Percentiles rank a stretch among this genome's conserved stretches.
Evolutionary conservation across 805 yeast species (phyloP).

Genomic region (Ogataea pini): DNA sequence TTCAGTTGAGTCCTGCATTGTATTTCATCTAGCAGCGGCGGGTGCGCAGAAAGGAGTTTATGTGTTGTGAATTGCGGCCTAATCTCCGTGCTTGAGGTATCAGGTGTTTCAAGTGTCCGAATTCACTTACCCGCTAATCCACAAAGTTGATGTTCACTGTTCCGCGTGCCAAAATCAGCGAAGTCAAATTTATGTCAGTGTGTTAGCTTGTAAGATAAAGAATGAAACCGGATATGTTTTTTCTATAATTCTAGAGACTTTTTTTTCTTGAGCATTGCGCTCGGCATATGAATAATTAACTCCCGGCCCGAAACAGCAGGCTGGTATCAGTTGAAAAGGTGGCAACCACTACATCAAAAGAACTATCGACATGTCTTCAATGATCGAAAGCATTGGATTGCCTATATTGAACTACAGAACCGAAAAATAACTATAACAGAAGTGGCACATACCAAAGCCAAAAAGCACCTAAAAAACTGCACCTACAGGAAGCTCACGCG

Average conservation of each 20-base stretch:
- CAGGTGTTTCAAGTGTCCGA: background rate
- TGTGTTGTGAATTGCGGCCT: background rate
- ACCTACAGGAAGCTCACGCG: background rate
- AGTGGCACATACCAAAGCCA: background rate
- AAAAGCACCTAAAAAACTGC: no score
- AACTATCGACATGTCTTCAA: background rate
- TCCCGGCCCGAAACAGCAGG: slow-evolving; percentile 3
- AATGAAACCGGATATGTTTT: background rate
- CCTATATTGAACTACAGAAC: background rate
- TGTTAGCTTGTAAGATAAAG: background rate
- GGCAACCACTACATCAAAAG: no score
- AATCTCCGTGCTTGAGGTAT: background rate
- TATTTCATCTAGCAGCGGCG: slow-evolving; percentile 1
- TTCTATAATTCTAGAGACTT: background rate
- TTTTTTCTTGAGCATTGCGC: background rate
- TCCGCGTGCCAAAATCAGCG: no score
- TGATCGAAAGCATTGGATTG: slow-evolving; percentile 1
- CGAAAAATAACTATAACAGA: background rate
- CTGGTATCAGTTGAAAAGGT: no score
- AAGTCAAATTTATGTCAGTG: no score
- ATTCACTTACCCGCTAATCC: no score
- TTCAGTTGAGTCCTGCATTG: slow-evolving; percentile 8
- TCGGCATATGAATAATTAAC: background rate
- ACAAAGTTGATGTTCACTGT: no score
- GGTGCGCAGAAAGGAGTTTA: background rate